These are phyloP conservation scores for Euphorbia pulcherrima DNA, from an alignment of 345 rosid genomes.

Conservation along the genomic window DNA sequence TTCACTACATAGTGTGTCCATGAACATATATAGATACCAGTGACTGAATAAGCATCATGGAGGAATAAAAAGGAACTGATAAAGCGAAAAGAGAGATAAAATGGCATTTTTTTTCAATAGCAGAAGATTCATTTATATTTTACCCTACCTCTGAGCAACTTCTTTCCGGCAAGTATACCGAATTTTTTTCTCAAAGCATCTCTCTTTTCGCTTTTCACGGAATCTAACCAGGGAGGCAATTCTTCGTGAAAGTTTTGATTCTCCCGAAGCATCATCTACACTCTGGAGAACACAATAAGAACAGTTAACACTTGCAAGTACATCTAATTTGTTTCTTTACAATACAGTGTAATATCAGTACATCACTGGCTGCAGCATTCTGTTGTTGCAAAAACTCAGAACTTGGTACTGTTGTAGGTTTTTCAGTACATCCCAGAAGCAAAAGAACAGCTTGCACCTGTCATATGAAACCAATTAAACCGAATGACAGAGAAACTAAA, in stretches of 20 bases:
- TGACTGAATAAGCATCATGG: background rate
- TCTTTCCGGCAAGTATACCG: constrained; percentile 39
- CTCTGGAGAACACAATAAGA: constrained; percentile 23
- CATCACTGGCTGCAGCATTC: constrained; percentile 26
- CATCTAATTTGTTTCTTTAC: background rate
- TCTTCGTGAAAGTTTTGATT: constrained; percentile 39
- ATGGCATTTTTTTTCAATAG: background rate
- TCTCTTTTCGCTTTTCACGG: constrained; percentile 45
- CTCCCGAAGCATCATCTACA: constrained; percentile 31
- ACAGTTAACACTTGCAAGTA: constrained; percentile 4
- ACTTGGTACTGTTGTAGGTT: constrained; percentile 24
- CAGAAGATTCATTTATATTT: background rate
- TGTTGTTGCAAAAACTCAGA: constrained; percentile 31
- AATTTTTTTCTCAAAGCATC: constrained; percentile 47
- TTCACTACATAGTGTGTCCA: background rate
- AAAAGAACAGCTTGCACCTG: constrained; percentile 46
- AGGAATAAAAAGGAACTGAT: background rate
- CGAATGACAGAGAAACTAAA: background rate
- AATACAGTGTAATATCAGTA: background rate
- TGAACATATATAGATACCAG: background rate
- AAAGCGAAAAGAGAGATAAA: background rate
- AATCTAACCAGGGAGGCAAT: constrained; percentile 40
- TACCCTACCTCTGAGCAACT: constrained; percentile 41
- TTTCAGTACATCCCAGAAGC: constrained; percentile 31
- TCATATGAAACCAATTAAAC: constrained; percentile 11